Conservation (phyloP, 306 rosid genomes). For the Crataegus laevigata region DNA sequence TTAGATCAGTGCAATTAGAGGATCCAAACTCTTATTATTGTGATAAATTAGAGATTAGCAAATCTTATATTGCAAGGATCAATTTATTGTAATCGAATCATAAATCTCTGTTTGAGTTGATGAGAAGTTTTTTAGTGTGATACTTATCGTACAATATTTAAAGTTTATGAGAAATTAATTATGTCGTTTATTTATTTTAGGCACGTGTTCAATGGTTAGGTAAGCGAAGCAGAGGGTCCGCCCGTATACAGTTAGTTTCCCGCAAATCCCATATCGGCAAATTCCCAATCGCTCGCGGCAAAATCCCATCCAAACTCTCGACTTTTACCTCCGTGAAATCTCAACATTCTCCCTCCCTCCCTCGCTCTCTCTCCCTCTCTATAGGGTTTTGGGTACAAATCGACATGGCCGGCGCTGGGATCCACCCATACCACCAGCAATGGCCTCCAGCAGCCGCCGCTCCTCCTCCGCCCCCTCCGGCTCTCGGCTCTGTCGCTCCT, state of each 20-base stretch:
- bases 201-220: background rate
- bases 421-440: slow-evolving; percentile 93
- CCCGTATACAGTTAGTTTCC: background rate
- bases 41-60: no score
- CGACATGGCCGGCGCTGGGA: slow-evolving; percentile 83
- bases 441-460: slow-evolving; percentile 61
- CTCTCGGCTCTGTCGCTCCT: slow-evolving; percentile 17
- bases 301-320: background rate
- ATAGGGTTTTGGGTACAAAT: background rate
- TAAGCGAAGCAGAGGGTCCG: background rate
- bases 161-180: no score
- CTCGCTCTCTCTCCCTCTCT: background rate
- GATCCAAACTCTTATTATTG: no score
- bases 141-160: no score
- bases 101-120: no score
- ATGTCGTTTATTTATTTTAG: no score
- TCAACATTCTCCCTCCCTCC: background rate
- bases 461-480: slow-evolving; percentile 57
- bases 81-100: no score
- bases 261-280: background rate
- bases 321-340: background rate
- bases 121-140: no score
- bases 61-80: no score
- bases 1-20: no score
- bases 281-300: background rate